Conservation (phyloP, 768 basidiomycete species). For the Tricholoma matsutake region DNA sequence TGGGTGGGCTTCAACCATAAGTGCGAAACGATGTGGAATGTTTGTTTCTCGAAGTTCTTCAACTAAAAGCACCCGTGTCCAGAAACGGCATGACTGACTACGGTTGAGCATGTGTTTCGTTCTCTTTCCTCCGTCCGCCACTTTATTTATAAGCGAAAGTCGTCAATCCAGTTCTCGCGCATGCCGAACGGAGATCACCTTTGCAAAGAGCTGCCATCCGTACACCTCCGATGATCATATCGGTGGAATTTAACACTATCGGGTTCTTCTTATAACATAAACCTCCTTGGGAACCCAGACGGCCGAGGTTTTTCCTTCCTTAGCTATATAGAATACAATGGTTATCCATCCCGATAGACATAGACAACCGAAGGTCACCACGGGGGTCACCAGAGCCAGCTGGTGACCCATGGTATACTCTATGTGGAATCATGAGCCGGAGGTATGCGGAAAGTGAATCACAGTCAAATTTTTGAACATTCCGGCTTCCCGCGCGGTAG, state of each 20-base stretch:
- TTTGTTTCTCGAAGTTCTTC: constrained; percentile 6
- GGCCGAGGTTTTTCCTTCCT: constrained; percentile 27
- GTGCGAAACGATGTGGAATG: constrained; percentile 2
- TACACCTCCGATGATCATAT: constrained; percentile 2
- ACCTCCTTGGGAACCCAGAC: constrained; percentile 22
- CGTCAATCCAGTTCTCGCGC: neutral
- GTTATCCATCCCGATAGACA: neutral
- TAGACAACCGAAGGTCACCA: no score
- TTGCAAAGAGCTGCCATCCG: neutral
- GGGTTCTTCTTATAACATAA: neutral
- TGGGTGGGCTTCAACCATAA: constrained; percentile 1
- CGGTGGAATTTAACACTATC: constrained; percentile 3
- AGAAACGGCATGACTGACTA: constrained; percentile 5
- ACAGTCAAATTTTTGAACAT: neutral
- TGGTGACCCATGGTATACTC: no score
- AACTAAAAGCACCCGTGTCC: constrained; percentile 5
- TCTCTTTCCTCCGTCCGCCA: constrained; percentile 8
- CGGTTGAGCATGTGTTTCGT: constrained; percentile 9
- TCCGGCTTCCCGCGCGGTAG: neutral
- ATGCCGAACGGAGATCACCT: constrained; percentile 6
- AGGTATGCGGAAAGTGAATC: neutral
- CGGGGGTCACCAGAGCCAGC: no score
- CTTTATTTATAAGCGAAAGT: neutral
- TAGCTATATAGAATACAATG: constrained; percentile 2
- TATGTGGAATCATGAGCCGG: neutral